These are phyloP conservation scores for Wallacemonas sp. DNA, from an alignment of 208 protist species.

Conservation along the genomic window DNA sequence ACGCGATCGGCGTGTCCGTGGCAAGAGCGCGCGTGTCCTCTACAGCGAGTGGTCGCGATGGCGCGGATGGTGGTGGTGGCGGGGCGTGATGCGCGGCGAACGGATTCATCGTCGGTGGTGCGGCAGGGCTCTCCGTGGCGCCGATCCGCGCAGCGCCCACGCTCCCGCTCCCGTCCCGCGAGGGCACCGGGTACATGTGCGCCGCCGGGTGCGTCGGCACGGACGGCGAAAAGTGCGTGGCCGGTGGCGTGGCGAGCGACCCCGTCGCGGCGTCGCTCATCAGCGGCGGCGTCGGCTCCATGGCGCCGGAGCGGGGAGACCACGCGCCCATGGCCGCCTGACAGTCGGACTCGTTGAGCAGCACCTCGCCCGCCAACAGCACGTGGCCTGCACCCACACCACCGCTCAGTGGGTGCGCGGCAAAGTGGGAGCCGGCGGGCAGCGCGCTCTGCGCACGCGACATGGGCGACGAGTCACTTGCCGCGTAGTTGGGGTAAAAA, in stretches of 20 bases:
- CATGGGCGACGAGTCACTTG: constrained; percentile 4
- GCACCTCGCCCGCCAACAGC: constrained; percentile 6
- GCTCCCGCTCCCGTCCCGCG: background rate
- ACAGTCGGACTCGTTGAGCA: constrained; percentile 9
- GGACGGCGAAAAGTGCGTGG: background rate
- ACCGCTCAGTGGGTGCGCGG: background rate
- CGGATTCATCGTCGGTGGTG: constrained; percentile 2
- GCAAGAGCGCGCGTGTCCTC: background rate
- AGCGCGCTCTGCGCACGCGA: constrained; percentile 11
- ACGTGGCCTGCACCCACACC: constrained; percentile 11
- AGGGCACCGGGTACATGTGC: background rate
- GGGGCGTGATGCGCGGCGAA: background rate
- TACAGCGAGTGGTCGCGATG: background rate
- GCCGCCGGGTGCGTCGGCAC: background rate
- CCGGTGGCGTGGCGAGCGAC: background rate
- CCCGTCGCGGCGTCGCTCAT: constrained; percentile 13
- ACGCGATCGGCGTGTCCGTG: background rate
- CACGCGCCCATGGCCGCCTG: constrained; percentile 12
- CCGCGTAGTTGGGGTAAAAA: constrained; percentile 2
- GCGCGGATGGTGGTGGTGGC: background rate
- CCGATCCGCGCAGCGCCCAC: too few relatives aligned
- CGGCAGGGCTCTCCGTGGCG: background rate
- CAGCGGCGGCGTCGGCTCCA: constrained; percentile 20
- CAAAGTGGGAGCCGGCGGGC: background rate
- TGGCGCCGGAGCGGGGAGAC: constrained; percentile 15